These are phyloP conservation scores for Fusarium longipes DNA, from an alignment of 2,329 filamentous ascomycete genomes.

Conservation along the genomic window DNA sequence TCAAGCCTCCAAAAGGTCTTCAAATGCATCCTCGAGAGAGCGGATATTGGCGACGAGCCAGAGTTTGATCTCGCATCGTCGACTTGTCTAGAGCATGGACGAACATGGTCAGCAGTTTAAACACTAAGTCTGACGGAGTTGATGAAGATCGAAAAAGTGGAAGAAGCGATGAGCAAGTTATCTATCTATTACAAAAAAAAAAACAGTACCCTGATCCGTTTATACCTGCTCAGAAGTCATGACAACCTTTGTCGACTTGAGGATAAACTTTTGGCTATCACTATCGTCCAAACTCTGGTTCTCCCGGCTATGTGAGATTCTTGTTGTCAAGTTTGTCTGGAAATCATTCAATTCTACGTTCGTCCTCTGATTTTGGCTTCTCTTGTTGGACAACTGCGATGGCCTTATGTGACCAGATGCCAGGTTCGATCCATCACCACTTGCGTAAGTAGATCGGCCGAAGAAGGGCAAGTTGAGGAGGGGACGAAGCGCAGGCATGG, in stretches of 20 bases:
- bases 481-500: conserved; percentile 39
- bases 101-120: neutral
- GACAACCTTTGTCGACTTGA: conserved; percentile 38
- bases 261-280: conserved; percentile 40
- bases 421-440: conserved; percentile 8
- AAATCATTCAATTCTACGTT: conserved; percentile 18
- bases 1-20: neutral
- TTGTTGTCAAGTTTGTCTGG: neutral
- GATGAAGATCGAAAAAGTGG: neutral
- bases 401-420: conserved; percentile 11
- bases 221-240: conserved; percentile 1
- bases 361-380: neutral
- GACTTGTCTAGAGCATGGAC: neutral
- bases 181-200: neutral
- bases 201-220: too few species aligned
- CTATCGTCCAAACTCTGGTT: conserved; percentile 35
- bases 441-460: conserved; percentile 19
- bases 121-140: neutral
- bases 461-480: conserved; percentile 36
- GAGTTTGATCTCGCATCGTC: neutral
- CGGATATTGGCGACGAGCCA: neutral
- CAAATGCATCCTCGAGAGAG: neutral
- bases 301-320: conserved; percentile 3
- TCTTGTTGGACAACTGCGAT: neutral
- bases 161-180: neutral